Evolutionary conservation across 2,329 filamentous ascomycete species (phyloP).

Genomic region (Phoma sp.): DNA sequence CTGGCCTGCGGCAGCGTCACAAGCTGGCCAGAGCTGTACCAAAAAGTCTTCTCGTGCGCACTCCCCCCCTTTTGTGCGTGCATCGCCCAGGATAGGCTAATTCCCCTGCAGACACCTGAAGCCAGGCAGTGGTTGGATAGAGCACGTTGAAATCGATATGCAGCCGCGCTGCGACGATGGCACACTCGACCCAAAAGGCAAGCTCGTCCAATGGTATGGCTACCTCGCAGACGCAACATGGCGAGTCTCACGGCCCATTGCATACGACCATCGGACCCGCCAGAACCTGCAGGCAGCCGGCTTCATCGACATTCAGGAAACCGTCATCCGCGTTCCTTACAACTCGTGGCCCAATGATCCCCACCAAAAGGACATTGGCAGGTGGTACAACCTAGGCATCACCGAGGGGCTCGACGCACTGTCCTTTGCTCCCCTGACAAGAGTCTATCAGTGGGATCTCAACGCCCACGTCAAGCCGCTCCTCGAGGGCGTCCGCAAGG

Average conservation of each 20-base stretch:
- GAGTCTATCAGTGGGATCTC: slow-evolving; percentile 65
- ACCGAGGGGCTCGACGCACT: slow-evolving; percentile 75
- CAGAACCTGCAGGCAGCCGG: slow-evolving; percentile 71
- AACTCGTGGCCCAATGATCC: slow-evolving; percentile 74
- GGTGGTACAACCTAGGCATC: slow-evolving; percentile 84
- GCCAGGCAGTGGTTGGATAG: slow-evolving; percentile 76
- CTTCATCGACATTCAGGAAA: slow-evolving; percentile 79
- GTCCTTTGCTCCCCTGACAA: slow-evolving; percentile 74
- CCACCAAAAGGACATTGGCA: slow-evolving; percentile 71
- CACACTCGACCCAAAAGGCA: slow-evolving; percentile 63
- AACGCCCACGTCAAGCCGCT: slow-evolving; percentile 68
- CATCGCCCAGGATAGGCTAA: slow-evolving; percentile 37
- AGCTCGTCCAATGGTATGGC: slow-evolving; percentile 72
- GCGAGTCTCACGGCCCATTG: slow-evolving; percentile 68
- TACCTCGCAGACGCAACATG: slow-evolving; percentile 73
- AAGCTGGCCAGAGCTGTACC: slow-evolving; percentile 77
- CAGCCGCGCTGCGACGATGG: slow-evolving; percentile 74
- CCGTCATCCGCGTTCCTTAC: slow-evolving; percentile 71
- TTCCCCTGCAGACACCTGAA: slow-evolving; percentile 68
- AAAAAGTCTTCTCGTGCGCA: slow-evolving; percentile 69
- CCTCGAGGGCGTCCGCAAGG: slow-evolving; percentile 66
- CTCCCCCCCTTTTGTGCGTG: slow-evolving; percentile 4
- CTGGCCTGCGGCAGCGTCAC: slow-evolving; percentile 79
- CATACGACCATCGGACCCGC: slow-evolving; percentile 67
- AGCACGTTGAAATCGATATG: slow-evolving; percentile 91